Evolutionary conservation across 129 eudicot genomes (phyloP).

Genomic region (Centrapalus pauciflorus): DNA sequence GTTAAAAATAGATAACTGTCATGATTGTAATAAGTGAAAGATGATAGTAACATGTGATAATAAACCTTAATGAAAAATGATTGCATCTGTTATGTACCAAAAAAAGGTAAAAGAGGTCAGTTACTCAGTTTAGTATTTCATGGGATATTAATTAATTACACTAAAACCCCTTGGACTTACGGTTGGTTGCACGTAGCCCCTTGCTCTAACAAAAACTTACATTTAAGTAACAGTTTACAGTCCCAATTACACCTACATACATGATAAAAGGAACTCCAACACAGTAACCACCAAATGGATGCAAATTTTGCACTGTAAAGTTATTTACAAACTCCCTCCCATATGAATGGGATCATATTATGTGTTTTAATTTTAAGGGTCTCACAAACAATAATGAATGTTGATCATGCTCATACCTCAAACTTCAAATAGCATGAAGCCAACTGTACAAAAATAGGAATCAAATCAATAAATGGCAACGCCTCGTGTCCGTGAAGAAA

Average conservation of each 20-base stretch:
- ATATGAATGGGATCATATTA: background rate
- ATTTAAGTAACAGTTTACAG: background rate
- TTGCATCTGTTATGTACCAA: no score
- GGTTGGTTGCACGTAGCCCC: background rate
- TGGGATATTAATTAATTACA: background rate
- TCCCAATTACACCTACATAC: background rate
- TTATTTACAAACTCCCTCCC: slow-evolving; percentile 10
- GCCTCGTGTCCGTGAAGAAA: background rate
- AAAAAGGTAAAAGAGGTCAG: no score
- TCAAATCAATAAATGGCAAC: background rate
- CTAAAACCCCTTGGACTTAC: background rate
- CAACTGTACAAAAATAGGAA: slow-evolving; percentile 15
- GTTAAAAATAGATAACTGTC: no score
- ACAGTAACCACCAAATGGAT: background rate
- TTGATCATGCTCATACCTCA: slow-evolving; percentile 6
- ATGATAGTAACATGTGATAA: no score
- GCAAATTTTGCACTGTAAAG: background rate
- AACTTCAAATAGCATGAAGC: slow-evolving; percentile 2
- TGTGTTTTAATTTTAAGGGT: background rate
- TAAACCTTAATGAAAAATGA: no score
- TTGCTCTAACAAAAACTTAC: background rate
- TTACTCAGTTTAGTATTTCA: no score
- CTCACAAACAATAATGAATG: slow-evolving; percentile 13
- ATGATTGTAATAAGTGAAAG: no score
- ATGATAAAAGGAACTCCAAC: background rate